Percentiles rank a stretch among this genome's conserved stretches.
phyloP scores from a whole-genome alignment of 495 filamentous ascomycete species.

The Penicillium subrubescens region DNA sequence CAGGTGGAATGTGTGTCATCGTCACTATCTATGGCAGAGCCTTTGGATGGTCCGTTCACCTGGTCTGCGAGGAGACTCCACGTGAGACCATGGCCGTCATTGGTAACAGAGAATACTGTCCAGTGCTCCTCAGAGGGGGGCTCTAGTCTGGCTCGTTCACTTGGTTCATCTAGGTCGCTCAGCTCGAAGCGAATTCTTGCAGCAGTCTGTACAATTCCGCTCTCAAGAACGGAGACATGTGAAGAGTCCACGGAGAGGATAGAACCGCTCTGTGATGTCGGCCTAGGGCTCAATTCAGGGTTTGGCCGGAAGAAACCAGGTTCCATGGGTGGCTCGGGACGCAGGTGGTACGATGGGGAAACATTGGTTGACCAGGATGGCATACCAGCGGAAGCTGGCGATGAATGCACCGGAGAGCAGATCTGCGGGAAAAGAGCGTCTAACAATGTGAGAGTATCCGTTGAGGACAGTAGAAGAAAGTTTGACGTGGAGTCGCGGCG shows the following conservation, averaged over 20 bases:
- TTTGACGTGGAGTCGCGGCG: conserved; percentile 30
- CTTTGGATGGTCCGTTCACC: conserved; percentile 17
- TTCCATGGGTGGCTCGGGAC: conserved; percentile 22
- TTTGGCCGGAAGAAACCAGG: conserved; percentile 35
- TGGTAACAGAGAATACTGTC: conserved; percentile 71
- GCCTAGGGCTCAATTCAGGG: conserved; percentile 18
- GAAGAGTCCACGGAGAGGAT: conserved; percentile 34
- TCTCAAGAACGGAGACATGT: conserved; percentile 29
- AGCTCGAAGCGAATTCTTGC: conserved; percentile 50
- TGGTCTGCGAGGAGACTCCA: conserved; percentile 62
- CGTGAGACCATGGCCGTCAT: conserved; percentile 66
- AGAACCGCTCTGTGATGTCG: conserved; percentile 24
- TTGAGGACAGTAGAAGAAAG: conserved; percentile 44
- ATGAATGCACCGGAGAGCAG: conserved; percentile 26
- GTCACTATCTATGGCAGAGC: conserved; percentile 20
- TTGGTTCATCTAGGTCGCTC: conserved; percentile 40
- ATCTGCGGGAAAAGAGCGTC: conserved; percentile 45
- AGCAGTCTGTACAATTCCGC: conserved; percentile 33
- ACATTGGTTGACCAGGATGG: conserved; percentile 18
- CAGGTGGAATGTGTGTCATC: conserved; percentile 66
- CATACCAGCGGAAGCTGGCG: conserved; percentile 24
- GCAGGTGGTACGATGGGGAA: conserved; percentile 10
- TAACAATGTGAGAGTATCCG: conserved; percentile 43
- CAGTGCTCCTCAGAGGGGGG: conserved; percentile 48
- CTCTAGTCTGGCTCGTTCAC: conserved; percentile 36